Conservation (phyloP, 1,284 basidiomycete genomes). For the Marasmius sp. region DNA sequence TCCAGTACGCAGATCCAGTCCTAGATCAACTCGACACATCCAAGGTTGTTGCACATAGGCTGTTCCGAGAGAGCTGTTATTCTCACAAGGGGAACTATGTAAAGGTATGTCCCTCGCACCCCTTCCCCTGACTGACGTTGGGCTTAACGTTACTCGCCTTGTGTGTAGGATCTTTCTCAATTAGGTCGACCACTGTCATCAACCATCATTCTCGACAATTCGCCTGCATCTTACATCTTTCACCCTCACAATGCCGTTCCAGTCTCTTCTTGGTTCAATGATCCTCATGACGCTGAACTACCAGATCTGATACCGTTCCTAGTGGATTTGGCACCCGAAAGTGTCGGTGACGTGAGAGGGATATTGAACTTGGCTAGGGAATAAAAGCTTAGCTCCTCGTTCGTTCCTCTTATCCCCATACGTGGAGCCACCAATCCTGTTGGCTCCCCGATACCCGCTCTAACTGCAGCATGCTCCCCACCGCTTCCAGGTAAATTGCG, state of each 20-base stretch:
- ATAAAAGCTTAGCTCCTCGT: not conserved
- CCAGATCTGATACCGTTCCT: conserved; percentile 95
- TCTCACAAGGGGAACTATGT: conserved; percentile 99
- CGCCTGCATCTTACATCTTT: conserved; percentile 98
- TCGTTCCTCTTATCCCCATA: not conserved
- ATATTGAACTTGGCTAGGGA: conserved; percentile 61
- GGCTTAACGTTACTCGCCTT: not conserved
- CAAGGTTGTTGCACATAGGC: conserved; percentile 89
- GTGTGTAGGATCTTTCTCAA: conserved; percentile 87
- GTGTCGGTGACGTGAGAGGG: conserved; percentile 84
- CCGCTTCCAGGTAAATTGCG: too few species aligned
- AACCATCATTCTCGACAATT: conserved; percentile 98
- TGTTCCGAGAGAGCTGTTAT: conserved; percentile 98
- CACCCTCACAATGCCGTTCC: conserved; percentile 99
- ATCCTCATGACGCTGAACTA: conserved; percentile 95
- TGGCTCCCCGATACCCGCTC: too few species aligned
- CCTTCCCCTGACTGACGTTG: conserved; percentile 8
- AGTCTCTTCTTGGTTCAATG: conserved; percentile 99
- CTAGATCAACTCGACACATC: conserved; percentile 95
- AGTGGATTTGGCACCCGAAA: conserved; percentile 72
- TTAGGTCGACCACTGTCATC: conserved; percentile 90
- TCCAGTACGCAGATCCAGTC: conserved; percentile 97
- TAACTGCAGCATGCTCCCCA: too few species aligned
- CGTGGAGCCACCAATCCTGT: too few species aligned
- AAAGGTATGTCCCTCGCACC: conserved; percentile 60